Evolutionary conservation across 1,284 basidiomycete species (phyloP), one percentile per base, ranked within the genome.

Genomic region (Gastroboletus turbinatus): DNA sequence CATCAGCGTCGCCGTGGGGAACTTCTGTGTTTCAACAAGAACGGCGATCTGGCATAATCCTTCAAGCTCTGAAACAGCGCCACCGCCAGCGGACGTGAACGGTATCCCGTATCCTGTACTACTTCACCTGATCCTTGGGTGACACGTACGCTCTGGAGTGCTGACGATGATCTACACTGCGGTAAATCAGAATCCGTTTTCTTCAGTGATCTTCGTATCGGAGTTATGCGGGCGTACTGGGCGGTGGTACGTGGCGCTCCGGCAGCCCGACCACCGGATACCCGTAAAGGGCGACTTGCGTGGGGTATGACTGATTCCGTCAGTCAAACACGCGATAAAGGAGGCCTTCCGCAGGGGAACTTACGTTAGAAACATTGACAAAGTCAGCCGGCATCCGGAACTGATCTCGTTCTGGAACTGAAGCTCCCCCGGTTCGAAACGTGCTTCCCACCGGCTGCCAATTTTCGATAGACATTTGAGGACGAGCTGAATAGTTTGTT

Each of bases 181-280:
- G 30, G 62, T 33, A 61, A 53, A 54, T 59, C 53, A 25, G 38
- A 47, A 35, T 50, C 46, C 60, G 44, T 42, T 50, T 51, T 51
- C 32, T 43, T 35, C 29, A 16, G 23, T 30, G 56, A 64, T 59
- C 50, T 62, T 53, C 54, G 45, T 10, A 16, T 46, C 59, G 62
- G 64, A 21, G 35, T 42, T 62, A 46, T 42, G 49, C 48, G 60
- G 53, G 14, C 14, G 46, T 33, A 35, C 7, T n/a, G 19, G n/a
- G 17, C n/a, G 19, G n/a, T n/a, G 39, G 14, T 52, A 11, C 17
- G 59, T 62, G 62, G 55, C 56, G 9, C n/a, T 46, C 62, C 62
- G 62, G 64, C 35, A 9, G 29, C 14, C 13, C 17, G 44, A 44
- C 32, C 47, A 23, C 62, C 64, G 62, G 62, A 62, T 55, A 39